Evolutionary conservation across 148 eudicot species (phyloP), one percentile per base, ranked within the genome.

Genomic region (Cornus florida): DNA sequence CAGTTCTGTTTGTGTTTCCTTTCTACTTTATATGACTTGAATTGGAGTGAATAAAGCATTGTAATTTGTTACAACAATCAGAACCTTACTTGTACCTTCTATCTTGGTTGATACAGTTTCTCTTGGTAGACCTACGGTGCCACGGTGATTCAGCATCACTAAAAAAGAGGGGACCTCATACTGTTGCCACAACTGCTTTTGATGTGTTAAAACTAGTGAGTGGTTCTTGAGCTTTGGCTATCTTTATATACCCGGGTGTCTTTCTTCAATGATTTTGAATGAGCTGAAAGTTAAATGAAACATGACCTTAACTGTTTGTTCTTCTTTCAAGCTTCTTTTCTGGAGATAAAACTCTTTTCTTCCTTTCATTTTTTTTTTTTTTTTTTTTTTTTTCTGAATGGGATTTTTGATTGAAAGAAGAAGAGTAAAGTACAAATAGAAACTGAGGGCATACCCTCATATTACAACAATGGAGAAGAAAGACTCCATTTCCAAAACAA

Each of bases 101-200:
- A 20, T 71, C 83, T 78, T 32, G 32, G 28, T 80, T 72, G 53
- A 72, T 69, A 70, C 93, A 92, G 98, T 94, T 94, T 89, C 93
- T 94, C 75, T 81, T 94, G 78, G 92, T 94, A 24, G 98, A 94
- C 88, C 83, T 94, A 82, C 92, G 98, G 71, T 94, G 97, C 71
- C 98, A 94, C 79, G 98, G 98, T 75, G 98, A 94, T 76, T 92
- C 98, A 48, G 90, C 98, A 75, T 86, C 89, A 64, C 77, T 86
- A 74, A 84, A 82, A 84, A 94, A 94, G 84, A 88, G 84, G 78
- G 83, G 88, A 6, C 90, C 95, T 19, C 88, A 94, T 79, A 85
- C 93, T 70, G 97, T 94, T 86, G 90, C 93, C 28, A 83, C 93
- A 84, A 90, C 98, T 80, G 98, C 97, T 78, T 91, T 86, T 84